Evolutionary conservation across 2,329 filamentous ascomycete species (phyloP).

Genomic region (Microsporum ferrugineum): DNA sequence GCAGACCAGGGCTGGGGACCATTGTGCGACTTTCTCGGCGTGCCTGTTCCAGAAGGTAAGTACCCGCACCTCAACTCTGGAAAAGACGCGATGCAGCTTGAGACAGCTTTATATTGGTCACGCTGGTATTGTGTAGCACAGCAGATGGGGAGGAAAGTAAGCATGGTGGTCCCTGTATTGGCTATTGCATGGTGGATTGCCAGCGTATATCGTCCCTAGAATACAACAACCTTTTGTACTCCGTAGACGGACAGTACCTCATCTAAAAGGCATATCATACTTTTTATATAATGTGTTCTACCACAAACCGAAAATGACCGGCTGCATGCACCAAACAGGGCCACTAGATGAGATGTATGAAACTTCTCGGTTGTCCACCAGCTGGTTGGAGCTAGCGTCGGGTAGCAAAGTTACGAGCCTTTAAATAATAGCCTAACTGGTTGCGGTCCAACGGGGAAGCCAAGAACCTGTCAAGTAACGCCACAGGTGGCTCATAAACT

Average conservation of each 20-base stretch:
- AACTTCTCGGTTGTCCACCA: not conserved
- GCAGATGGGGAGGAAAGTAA: not conserved
- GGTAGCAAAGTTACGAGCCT: not conserved
- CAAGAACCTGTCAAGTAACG: not conserved
- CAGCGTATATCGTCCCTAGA: not conserved
- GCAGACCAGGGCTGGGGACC: constrained; percentile 42
- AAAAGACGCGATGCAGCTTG: not conserved
- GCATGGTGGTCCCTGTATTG: not conserved
- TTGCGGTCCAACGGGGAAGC: not conserved
- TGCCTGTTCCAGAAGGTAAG: constrained; percentile 23
- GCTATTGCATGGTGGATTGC: not conserved
- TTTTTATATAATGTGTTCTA: too few relatives aligned
- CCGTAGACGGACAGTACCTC: too few relatives aligned
- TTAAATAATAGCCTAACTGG: not conserved
- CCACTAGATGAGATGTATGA: not conserved
- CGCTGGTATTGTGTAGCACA: not conserved
- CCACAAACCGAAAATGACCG: not conserved
- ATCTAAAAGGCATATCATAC: too few relatives aligned
- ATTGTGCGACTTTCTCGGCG: constrained; percentile 33
- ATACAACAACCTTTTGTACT: not conserved
- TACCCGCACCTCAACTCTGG: constrained; percentile 25
- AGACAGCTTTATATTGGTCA: not conserved
- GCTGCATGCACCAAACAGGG: not conserved
- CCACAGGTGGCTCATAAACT: not conserved
- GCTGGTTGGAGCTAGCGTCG: not conserved